Evolutionary conservation across 2,329 filamentous ascomycete genomes (phyloP).

Genomic region (Fusarium transvaalense): DNA sequence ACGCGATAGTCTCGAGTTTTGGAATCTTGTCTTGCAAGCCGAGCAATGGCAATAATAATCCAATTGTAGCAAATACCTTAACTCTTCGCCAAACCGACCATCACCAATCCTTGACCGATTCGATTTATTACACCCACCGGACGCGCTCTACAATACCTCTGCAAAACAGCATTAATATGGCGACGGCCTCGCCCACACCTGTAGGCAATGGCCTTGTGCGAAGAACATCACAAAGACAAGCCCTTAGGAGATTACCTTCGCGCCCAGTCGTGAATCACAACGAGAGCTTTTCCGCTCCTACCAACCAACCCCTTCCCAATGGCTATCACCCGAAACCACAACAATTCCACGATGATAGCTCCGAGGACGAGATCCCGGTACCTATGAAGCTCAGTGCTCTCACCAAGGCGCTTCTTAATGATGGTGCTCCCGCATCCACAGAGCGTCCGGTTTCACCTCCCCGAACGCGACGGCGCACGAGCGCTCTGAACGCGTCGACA

Average conservation of each 20-base stretch:
- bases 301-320: slow-evolving; percentile 47
- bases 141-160: slow-evolving; percentile 37
- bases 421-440: slow-evolving; percentile 65
- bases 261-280: slow-evolving; percentile 60
- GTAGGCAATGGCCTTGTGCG: slow-evolving; percentile 63
- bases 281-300: slow-evolving; percentile 59
- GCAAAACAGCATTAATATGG: slow-evolving; percentile 56
- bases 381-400: slow-evolving; percentile 95
- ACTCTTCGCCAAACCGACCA: slow-evolving; percentile 24
- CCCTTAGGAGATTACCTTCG: slow-evolving; percentile 63
- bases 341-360: slow-evolving; percentile 79
- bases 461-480: slow-evolving; percentile 62
- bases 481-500: slow-evolving; percentile 60
- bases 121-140: slow-evolving; percentile 25
- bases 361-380: slow-evolving; percentile 91
- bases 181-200: slow-evolving; percentile 68
- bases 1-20: slow-evolving; percentile 56
- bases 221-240: slow-evolving; percentile 69
- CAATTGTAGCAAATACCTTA: slow-evolving; percentile 58
- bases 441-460: slow-evolving; percentile 59
- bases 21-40: slow-evolving; percentile 49
- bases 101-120: slow-evolving; percentile 37
- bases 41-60: slow-evolving; percentile 55
- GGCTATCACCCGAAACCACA: slow-evolving; percentile 60
- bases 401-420: slow-evolving; percentile 85